Percentiles rank a stretch among this genome's conserved stretches.
These are phyloP conservation scores for Solanum hybrid DNA, from an alignment of 305 asterid genomes.

Conservation along the genomic window DNA sequence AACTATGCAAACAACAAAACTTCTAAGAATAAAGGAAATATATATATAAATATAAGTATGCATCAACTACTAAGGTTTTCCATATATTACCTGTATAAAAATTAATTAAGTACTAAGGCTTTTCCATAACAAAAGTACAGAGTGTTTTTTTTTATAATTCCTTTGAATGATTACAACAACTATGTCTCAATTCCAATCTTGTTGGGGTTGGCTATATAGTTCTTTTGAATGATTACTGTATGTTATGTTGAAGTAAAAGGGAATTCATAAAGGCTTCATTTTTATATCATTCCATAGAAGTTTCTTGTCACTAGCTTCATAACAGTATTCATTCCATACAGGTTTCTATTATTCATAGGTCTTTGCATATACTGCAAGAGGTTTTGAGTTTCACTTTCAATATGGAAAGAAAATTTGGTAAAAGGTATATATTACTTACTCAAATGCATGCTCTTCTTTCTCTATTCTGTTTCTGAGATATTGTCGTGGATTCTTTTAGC, in stretches of 20 bases:
- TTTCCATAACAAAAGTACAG: neutral
- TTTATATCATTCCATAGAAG: neutral
- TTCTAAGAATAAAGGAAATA: neutral
- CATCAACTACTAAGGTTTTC: neutral
- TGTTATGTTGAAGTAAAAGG: constrained; percentile 1
- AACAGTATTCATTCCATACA: constrained; percentile 20
- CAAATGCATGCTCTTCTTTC: constrained; percentile 3
- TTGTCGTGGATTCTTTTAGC: neutral
- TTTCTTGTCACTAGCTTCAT: neutral
- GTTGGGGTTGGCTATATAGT: neutral
- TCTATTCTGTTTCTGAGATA: neutral
- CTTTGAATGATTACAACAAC: neutral
- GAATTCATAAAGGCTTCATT: neutral
- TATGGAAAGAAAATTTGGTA: constrained; percentile 30
- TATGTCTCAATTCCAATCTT: neutral
- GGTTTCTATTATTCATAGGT: constrained; percentile 54
- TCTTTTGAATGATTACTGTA: neutral
- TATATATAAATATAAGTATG: neutral
- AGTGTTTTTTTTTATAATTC: neutral
- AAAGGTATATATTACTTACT: constrained; percentile 38
- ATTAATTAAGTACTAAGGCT: neutral
- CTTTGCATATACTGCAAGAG: constrained; percentile 58
- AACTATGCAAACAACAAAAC: neutral
- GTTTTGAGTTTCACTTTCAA: constrained; percentile 38
- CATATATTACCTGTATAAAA: neutral